A percentile compares a stretch with the other conserved stretches of the same genome.
Evolutionary conservation across 1,284 basidiomycete genomes (phyloP).

Genomic region (Cutaneotrichosporon curvatum): DNA sequence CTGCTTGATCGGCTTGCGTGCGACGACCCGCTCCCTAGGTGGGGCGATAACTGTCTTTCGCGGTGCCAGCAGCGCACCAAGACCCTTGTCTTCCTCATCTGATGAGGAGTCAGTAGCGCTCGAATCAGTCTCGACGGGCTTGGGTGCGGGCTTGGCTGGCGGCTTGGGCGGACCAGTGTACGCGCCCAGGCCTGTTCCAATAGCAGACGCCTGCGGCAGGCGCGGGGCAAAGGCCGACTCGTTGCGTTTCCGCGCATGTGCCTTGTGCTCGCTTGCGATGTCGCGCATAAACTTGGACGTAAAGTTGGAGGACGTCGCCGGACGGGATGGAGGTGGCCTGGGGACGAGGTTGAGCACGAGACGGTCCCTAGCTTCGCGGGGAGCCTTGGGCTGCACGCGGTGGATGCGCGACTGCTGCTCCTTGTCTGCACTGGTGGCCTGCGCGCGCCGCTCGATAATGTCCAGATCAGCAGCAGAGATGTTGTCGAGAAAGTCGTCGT

Average conservation of each 20-base stretch:
- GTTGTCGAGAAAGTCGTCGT: slow-evolving; percentile 32
- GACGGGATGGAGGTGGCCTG: slow-evolving; percentile 11
- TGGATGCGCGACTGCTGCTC: neutral
- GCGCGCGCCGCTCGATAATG: slow-evolving; percentile 35
- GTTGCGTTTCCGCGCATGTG: slow-evolving; percentile 1
- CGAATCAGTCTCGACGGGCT: slow-evolving; percentile 28
- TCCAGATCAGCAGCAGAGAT: slow-evolving; percentile 36
- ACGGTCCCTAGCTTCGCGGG: slow-evolving; percentile 16
- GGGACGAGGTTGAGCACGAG: slow-evolving; percentile 37
- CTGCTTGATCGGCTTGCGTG: slow-evolving; percentile 46
- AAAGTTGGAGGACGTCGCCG: slow-evolving; percentile 18
- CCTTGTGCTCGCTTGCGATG: slow-evolving; percentile 27
- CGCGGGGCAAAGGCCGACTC: slow-evolving; percentile 11
- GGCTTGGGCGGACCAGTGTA: slow-evolving; percentile 24
- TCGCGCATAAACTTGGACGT: slow-evolving; percentile 39
- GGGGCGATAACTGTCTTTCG: slow-evolving; percentile 12
- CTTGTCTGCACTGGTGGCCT: slow-evolving; percentile 14
- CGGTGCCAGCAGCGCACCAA: slow-evolving; percentile 57
- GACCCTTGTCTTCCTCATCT: slow-evolving; percentile 53
- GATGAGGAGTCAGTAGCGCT: slow-evolving; percentile 44
- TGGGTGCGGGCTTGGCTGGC: slow-evolving; percentile 4
- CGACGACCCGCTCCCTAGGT: neutral
- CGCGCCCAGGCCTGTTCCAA: slow-evolving; percentile 38
- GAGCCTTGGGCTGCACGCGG: slow-evolving; percentile 8
- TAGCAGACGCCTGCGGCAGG: slow-evolving; percentile 26